These are phyloP conservation scores for Emericellopsis terricola DNA, from an alignment of 495 filamentous ascomycete genomes.

Conservation along the genomic window DNA sequence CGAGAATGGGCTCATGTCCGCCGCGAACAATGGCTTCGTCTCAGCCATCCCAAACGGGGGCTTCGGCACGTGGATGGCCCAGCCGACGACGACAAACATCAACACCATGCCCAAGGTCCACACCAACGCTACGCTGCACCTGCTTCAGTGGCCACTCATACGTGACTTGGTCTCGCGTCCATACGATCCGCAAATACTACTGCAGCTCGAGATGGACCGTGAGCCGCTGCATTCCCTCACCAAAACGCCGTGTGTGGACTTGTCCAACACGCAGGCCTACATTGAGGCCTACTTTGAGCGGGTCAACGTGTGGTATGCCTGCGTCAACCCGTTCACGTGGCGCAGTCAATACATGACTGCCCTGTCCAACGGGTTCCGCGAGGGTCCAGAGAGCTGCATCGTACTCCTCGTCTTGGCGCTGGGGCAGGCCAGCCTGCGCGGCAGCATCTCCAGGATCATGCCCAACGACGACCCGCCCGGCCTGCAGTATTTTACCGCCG, in stretches of 20 bases:
- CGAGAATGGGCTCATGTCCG: slow-evolving; percentile 37
- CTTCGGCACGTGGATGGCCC: slow-evolving; percentile 49
- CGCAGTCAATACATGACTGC: slow-evolving; percentile 55
- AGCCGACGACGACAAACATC: slow-evolving; percentile 43
- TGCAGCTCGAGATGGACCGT: slow-evolving; percentile 68
- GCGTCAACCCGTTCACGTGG: slow-evolving; percentile 72
- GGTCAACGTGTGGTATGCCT: slow-evolving; percentile 73
- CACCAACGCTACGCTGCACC: slow-evolving; percentile 59
- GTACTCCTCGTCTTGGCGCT: slow-evolving; percentile 66
- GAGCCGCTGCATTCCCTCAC: slow-evolving; percentile 51
- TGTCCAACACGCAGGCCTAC: slow-evolving; percentile 57
- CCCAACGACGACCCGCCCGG: slow-evolving; percentile 56
- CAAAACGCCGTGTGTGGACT: slow-evolving; percentile 41
- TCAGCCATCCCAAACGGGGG: slow-evolving; percentile 46
- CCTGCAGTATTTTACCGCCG: slow-evolving; percentile 63
- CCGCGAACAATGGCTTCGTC: slow-evolving; percentile 16
- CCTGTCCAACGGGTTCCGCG: slow-evolving; percentile 50
- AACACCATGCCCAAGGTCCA: slow-evolving; percentile 73
- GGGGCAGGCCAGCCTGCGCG: slow-evolving; percentile 48
- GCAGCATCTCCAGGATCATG: slow-evolving; percentile 56
- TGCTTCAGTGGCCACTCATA: slow-evolving; percentile 67
- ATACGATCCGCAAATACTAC: slow-evolving; percentile 59
- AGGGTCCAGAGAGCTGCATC: slow-evolving; percentile 66
- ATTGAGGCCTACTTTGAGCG: slow-evolving; percentile 61
- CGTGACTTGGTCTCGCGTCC: slow-evolving; percentile 55